Conservation (phyloP, 2,329 filamentous ascomycete genomes). For the Colletotrichum cuscutae region DNA sequence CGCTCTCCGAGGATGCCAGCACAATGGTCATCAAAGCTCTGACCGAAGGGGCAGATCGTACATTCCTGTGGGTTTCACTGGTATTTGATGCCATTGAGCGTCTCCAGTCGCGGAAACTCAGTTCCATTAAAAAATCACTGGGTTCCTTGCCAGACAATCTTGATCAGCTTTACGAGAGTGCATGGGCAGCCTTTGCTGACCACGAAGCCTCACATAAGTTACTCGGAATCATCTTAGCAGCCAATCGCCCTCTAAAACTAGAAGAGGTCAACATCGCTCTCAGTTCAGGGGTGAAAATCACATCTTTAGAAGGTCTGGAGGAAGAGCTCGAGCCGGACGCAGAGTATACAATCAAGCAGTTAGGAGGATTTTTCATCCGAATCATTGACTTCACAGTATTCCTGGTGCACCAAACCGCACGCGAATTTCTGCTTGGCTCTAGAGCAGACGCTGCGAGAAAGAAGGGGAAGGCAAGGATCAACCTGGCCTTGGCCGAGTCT, state of each 20-base stretch:
- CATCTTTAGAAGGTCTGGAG: background rate
- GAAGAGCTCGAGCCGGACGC: conserved; percentile 6
- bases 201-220: background rate
- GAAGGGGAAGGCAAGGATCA: background rate
- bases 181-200: background rate
- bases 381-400: conserved; percentile 11
- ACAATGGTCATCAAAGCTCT: background rate
- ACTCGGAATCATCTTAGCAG: conserved; percentile 9
- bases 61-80: conserved; percentile 16
- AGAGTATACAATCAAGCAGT: conserved; percentile 18
- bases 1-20: background rate
- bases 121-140: background rate
- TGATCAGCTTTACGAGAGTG: conserved; percentile 22
- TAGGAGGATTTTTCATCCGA: conserved; percentile 26
- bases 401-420: conserved; percentile 22
- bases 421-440: conserved; percentile 13
- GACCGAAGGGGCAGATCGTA: background rate
- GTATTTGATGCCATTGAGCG: conserved; percentile 11
- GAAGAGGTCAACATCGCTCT: conserved; percentile 22
- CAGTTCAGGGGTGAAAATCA: background rate
- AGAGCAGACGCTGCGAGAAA: background rate
- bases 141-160: background rate
- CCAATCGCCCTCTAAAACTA: background rate
- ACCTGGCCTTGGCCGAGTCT: background rate
- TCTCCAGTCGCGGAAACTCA: conserved; percentile 13